These are phyloP conservation scores for Termitomyces titanicus DNA, from an alignment of 768 basidiomycete genomes.

Conservation along the genomic window DNA sequence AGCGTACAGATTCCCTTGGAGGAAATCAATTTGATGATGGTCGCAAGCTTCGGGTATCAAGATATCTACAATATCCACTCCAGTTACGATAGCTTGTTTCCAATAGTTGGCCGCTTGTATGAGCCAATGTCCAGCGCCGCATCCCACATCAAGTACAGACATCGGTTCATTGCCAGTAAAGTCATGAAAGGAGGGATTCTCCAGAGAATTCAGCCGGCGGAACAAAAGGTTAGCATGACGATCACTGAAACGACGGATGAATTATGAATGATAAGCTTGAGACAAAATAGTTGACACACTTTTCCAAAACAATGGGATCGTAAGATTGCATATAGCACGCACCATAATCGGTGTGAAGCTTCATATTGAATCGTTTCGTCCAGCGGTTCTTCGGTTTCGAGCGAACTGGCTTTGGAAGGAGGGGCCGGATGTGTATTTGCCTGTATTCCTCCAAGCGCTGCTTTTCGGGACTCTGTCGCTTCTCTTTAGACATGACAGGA, in stretches of 20 bases:
- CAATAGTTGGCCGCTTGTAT: slow-evolving; percentile 59
- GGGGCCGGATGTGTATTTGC: slow-evolving; percentile 14
- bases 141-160: slow-evolving; percentile 70
- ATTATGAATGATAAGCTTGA: background rate
- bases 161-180: slow-evolving; percentile 45
- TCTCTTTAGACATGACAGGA: slow-evolving; percentile 5
- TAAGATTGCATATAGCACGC: slow-evolving; percentile 70
- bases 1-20: slow-evolving; percentile 68
- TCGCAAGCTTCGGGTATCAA: slow-evolving; percentile 33
- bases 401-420: background rate
- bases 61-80: slow-evolving; percentile 60
- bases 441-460: slow-evolving; percentile 17
- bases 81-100: slow-evolving; percentile 56
- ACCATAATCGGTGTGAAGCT: slow-evolving; percentile 48
- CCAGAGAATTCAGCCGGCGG: slow-evolving; percentile 47
- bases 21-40: slow-evolving; percentile 45
- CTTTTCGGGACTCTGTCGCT: background rate
- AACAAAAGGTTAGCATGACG: slow-evolving; percentile 52
- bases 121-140: slow-evolving; percentile 71
- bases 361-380: slow-evolving; percentile 42
- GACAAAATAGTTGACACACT: slow-evolving; percentile 35
- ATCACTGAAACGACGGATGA: slow-evolving; percentile 42
- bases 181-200: slow-evolving; percentile 59
- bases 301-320: slow-evolving; percentile 51
- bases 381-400: slow-evolving; percentile 28